These are phyloP conservation scores for Termitomyces sp. DNA, from an alignment of 768 basidiomycete genomes.

Conservation along the genomic window DNA sequence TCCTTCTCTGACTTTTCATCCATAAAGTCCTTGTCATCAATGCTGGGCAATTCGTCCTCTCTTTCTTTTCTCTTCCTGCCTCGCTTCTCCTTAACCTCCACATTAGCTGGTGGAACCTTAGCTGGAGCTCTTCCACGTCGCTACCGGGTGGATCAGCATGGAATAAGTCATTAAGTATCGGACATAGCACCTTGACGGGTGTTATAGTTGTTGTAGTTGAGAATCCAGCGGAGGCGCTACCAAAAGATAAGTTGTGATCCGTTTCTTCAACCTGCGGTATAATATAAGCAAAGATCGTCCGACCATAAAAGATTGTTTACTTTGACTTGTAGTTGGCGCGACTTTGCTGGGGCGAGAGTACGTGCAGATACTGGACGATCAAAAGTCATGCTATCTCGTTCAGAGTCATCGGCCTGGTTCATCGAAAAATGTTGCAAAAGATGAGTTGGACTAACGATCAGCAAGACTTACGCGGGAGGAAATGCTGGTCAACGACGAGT, in stretches of 20 bases:
- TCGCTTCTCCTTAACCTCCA: slow-evolving; percentile 29
- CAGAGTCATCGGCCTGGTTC: slow-evolving; percentile 20
- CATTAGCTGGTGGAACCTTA: slow-evolving; percentile 20
- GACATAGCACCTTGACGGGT: slow-evolving; percentile 10
- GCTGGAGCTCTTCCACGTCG: slow-evolving; percentile 16
- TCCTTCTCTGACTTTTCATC: slow-evolving; percentile 19
- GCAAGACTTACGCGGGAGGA: slow-evolving; percentile 30
- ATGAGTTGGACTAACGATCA: neutral
- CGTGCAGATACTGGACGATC: slow-evolving; percentile 13
- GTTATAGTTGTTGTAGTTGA: slow-evolving; percentile 8
- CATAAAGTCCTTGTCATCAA: slow-evolving; percentile 12
- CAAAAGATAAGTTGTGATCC: slow-evolving; percentile 17
- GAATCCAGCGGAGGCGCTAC: slow-evolving; percentile 7
- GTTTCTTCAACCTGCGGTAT: slow-evolving; percentile 29
- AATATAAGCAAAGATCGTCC: neutral
- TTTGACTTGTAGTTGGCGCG: slow-evolving; percentile 29
- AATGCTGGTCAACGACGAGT: slow-evolving; percentile 30
- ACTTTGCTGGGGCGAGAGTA: slow-evolving; percentile 12
- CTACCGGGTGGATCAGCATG: slow-evolving; percentile 6
- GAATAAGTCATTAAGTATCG: neutral
- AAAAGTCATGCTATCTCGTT: slow-evolving; percentile 15
- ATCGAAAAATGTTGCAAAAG: slow-evolving; percentile 16
- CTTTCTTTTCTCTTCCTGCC: slow-evolving; percentile 38
- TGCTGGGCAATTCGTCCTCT: slow-evolving; percentile 27
- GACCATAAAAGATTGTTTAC: slow-evolving; percentile 12